Evolutionary conservation across 192 early-diverging fungal genomes (phyloP).

Genomic region (Glomus cerebriforme): DNA sequence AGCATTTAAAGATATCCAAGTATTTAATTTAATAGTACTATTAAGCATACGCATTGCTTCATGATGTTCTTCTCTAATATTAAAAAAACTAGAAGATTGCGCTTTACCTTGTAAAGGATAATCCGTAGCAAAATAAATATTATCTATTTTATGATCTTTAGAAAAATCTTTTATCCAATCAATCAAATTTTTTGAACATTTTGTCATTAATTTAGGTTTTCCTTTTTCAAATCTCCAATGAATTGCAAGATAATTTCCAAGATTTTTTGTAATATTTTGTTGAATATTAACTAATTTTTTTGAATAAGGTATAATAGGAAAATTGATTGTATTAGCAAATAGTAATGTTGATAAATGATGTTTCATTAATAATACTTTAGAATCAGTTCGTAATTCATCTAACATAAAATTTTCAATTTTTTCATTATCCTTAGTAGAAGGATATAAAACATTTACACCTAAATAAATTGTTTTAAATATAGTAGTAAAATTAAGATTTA

Average conservation of each 20-base stretch:
- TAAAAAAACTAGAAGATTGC: too few species aligned
- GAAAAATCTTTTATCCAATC: neutral
- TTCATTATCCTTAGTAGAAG: neutral
- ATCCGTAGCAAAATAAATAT: neutral
- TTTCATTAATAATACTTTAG: too few species aligned
- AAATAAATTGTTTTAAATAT: neutral
- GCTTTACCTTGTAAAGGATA: neutral
- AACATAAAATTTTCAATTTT: conserved; percentile 8
- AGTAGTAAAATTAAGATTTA: neutral
- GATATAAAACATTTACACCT: neutral
- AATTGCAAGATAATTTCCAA: conserved; percentile 9
- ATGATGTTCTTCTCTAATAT: too few species aligned
- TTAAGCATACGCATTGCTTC: too few species aligned
- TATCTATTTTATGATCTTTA: neutral
- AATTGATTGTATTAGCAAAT: too few species aligned
- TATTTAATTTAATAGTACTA: neutral
- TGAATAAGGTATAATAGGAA: neutral
- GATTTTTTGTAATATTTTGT: neutral
- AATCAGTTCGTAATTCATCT: too few species aligned
- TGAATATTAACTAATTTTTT: neutral
- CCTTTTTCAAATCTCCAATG: conserved; percentile 18
- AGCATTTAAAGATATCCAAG: neutral
- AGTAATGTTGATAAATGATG: neutral
- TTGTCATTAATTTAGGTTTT: neutral
- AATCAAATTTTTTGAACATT: conserved; percentile 5